Evolutionary conservation across 371 early-diverging fungal species (phyloP).

Genomic region (Mucor ambiguus): DNA sequence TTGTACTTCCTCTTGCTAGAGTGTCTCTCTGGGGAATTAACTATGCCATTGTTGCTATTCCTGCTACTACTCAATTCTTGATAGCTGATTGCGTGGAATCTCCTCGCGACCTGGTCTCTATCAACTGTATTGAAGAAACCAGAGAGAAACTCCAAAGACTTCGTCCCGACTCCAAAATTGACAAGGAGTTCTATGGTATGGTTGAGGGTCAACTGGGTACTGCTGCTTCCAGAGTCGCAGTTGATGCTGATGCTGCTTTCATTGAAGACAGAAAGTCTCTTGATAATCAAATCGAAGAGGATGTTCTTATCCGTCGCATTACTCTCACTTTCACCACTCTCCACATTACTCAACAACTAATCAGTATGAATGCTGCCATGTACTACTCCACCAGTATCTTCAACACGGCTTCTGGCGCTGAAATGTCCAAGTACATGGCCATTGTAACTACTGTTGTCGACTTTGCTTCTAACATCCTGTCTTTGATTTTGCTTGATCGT

Average conservation of each 20-base stretch:
- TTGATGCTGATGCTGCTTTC: constrained; percentile 73
- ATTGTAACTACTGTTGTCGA: constrained; percentile 61
- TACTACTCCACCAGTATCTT: constrained; percentile 75
- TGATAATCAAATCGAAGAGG: background rate
- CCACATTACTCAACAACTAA: constrained; percentile 72
- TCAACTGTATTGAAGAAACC: constrained; percentile 55
- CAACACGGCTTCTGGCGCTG: constrained; percentile 43
- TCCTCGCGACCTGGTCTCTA: constrained; percentile 71
- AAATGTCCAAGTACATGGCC: constrained; percentile 60
- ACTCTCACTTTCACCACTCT: constrained; percentile 46
- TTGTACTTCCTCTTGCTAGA: constrained; percentile 58
- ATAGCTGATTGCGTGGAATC: constrained; percentile 74
- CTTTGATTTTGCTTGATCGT: constrained; percentile 45
- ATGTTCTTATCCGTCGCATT: constrained; percentile 48
- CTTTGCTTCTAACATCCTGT: constrained; percentile 53
- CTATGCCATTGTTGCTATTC: constrained; percentile 64
- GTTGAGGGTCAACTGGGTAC: constrained; percentile 14
- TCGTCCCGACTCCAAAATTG: constrained; percentile 28
- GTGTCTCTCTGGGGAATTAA: constrained; percentile 71
- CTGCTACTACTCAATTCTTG: constrained; percentile 68
- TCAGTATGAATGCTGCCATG: constrained; percentile 84
- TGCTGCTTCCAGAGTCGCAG: constrained; percentile 24
- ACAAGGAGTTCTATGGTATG: constrained; percentile 15
- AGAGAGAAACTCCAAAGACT: constrained; percentile 50
- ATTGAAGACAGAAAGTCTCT: background rate